Evolutionary conservation across 345 rosid genomes (phyloP).

Genomic region (Populus ilicifolia): DNA sequence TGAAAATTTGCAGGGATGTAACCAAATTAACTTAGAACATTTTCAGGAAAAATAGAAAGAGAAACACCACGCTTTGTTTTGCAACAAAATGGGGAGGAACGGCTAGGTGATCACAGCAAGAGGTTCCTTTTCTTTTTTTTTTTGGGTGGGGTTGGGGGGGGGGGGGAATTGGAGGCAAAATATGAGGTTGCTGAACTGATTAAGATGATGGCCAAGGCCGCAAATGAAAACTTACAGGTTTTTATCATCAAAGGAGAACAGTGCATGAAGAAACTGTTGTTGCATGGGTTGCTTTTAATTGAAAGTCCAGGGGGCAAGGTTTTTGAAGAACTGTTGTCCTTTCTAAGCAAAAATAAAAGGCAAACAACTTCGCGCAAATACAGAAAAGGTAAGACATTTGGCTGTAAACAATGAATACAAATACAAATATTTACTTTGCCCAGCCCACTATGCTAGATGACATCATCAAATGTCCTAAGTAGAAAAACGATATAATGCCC

Average conservation of each 20-base stretch:
- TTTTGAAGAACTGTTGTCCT: neutral
- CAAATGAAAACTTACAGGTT: neutral
- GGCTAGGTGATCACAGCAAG: neutral
- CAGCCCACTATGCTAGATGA: neutral
- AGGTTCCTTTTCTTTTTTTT: neutral
- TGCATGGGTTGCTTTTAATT: neutral
- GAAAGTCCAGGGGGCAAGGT: neutral
- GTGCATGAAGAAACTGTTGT: neutral
- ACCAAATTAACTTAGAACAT: neutral
- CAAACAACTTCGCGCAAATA: neutral
- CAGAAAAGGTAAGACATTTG: neutral
- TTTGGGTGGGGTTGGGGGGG: no score
- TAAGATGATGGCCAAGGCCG: neutral
- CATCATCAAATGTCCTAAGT: neutral
- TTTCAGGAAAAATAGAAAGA: neutral
- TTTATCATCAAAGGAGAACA: neutral
- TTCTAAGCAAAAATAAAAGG: neutral
- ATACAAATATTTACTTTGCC: neutral
- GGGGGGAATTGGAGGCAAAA: neutral
- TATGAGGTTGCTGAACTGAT: neutral
- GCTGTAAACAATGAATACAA: neutral
- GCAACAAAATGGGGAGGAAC: neutral
- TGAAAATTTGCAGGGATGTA: constrained; percentile 17
- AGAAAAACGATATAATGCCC: neutral
- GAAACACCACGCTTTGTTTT: neutral